Percentiles rank a stretch among this genome's conserved stretches.
These are phyloP conservation scores for Metarhizium album DNA, from an alignment of 2,329 filamentous ascomycete species.

Conservation along the genomic window DNA sequence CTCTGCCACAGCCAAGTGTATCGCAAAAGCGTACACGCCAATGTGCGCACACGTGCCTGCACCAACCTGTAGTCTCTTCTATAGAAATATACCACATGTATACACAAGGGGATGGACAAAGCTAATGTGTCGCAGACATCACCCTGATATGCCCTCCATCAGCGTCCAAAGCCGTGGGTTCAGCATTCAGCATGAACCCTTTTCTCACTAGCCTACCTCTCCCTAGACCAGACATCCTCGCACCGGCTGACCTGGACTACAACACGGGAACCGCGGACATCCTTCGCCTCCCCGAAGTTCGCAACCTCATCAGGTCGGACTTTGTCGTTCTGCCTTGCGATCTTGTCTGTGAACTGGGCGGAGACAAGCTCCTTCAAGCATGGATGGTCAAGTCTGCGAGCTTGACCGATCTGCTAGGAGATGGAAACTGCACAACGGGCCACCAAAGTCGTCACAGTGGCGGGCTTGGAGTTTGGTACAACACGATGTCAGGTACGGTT, in stretches of 20 bases:
- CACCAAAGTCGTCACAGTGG: conserved; percentile 47
- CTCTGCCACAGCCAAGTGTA: background rate
- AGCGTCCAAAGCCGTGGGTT: conserved; percentile 54
- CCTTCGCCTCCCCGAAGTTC: conserved; percentile 72
- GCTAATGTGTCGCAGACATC: conserved; percentile 34
- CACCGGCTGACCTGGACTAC: conserved; percentile 64
- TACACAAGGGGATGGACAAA: conserved; percentile 10
- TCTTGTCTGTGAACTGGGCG: conserved; percentile 79
- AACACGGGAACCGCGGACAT: conserved; percentile 87
- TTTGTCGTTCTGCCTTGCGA: conserved; percentile 91
- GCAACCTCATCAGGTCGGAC: conserved; percentile 66
- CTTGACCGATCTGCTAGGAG: conserved; percentile 49
- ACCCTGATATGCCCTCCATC: conserved; percentile 54
- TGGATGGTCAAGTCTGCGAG: conserved; percentile 83
- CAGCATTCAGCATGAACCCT: conserved; percentile 67
- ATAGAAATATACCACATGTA: background rate
- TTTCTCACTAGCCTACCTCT: conserved; percentile 62
- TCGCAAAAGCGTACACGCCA: background rate
- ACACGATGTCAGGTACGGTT: conserved; percentile 63
- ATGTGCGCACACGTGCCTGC: background rate
- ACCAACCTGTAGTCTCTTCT: background rate
- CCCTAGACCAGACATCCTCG: conserved; percentile 64
- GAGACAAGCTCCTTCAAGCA: conserved; percentile 71
- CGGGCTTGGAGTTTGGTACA: conserved; percentile 83
- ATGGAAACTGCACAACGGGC: conserved; percentile 28